Evolutionary conservation across 2,329 filamentous ascomycete genomes (phyloP), one percentile per base, ranked within the genome.

Genomic region (Penicillium sp.): DNA sequence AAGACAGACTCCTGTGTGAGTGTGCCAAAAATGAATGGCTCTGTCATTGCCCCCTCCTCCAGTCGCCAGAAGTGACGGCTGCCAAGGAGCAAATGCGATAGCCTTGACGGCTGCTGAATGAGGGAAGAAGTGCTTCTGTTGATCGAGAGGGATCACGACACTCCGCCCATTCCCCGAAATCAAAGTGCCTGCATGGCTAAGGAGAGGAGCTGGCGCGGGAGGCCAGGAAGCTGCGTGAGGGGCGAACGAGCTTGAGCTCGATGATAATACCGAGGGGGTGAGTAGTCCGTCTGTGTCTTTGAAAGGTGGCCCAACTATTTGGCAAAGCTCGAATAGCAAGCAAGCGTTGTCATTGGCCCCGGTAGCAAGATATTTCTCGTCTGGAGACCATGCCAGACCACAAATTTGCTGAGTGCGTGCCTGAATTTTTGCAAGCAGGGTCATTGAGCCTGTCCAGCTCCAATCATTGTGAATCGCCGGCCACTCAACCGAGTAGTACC

Each of bases 31-130:
- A 70, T 95, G 90, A 49, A 98, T 95, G 66, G 89, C 89, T 59
- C 89, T 88, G 71, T 98, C 91, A 61, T 94, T 95, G 39, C 88
- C 91, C 25, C 93, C 93, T 35, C 93, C 91, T 3, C 93, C 90
- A 1, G 91, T 94, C 11, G 93, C 93, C 35, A 98, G 71, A 4
- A 98, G 77, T 3, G 85, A 86, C 25, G 86, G 81, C 48, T 91
- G 86, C 91, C 90, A 98, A 0, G 93, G 91, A 54, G 91, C 95
- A 69, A 97, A 97, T 2, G 93, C 90, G 58, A 97, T 93, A 29
- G 93, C 93, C 69, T 98, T 98, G 56, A 97, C 87, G 2, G 93
- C 93, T 0, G 91, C 91, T 26, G 82, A 82, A 65, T 98, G 89
- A 9, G 76, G 68, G 80, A 89, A 93, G 29, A 79, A 79, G 65